These are phyloP conservation scores for Leptomonas pyrrhocoris DNA, from an alignment of 208 protist genomes.

Conservation along the genomic window DNA sequence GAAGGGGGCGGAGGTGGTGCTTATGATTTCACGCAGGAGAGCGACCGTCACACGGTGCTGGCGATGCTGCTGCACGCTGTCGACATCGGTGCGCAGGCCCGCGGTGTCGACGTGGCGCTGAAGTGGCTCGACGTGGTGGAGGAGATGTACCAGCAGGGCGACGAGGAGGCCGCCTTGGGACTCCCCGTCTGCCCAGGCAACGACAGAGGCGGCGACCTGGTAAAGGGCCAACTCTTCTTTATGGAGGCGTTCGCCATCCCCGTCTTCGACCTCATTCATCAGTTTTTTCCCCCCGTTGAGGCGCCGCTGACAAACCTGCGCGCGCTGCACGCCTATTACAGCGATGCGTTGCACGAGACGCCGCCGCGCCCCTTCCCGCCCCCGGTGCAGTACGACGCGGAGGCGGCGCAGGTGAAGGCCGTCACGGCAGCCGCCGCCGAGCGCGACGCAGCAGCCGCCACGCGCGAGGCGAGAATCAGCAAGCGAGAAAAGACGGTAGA, in stretches of 20 bases:
- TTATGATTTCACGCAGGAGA: constrained; percentile 44
- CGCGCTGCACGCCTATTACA: constrained; percentile 54
- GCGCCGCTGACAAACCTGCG: constrained; percentile 60
- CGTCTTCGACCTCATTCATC: constrained; percentile 65
- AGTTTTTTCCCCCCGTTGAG: constrained; percentile 56
- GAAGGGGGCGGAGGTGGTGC: constrained; percentile 15
- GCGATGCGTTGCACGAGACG: constrained; percentile 11
- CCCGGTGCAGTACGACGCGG: constrained; percentile 23
- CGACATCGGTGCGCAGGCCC: constrained; percentile 73
- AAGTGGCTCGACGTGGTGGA: constrained; percentile 82
- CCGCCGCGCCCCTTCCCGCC: constrained; percentile 23
- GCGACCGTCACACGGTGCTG: constrained; percentile 61
- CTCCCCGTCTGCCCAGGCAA: constrained; percentile 59
- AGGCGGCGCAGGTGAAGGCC: not conserved
- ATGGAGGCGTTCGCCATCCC: constrained; percentile 78
- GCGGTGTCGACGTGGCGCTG: constrained; percentile 54
- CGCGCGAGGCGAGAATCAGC: constrained; percentile 12
- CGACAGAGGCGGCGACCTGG: constrained; percentile 34
- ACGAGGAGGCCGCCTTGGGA: constrained; percentile 54
- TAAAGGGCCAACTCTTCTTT: constrained; percentile 67
- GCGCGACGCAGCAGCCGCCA: not conserved
- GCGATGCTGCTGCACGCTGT: constrained; percentile 73
- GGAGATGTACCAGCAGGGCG: constrained; percentile 79
- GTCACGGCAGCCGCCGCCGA: not conserved
- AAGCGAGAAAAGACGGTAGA: constrained; percentile 22